Base-by-base conservation (phyloP, 2,329 filamentous ascomycete genomes). In the Aspergillus transmontanensis region DNA sequence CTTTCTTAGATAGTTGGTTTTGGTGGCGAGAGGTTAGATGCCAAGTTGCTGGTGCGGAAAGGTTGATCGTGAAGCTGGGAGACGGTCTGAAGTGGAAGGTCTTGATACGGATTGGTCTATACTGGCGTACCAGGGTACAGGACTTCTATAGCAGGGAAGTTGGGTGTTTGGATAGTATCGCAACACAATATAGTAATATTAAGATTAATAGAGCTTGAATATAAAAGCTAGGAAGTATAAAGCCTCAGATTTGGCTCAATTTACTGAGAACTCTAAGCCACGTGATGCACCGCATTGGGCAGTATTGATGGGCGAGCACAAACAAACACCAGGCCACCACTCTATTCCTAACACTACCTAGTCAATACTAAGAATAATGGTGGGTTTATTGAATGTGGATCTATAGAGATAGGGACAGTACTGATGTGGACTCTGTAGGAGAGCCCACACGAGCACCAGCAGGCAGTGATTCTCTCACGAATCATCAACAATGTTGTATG, bases 401-500 rank as follows among this genome's bases (percentile, higher is more conserved):
- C 46, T 70, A 11, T 54, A 12, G 2, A 14, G n/a, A 11, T 45
- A 51, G 12, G 14, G 32, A 11, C 11, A 26, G 19, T 11, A 56
- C 41, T 51, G 30, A 51, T 23, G 14, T 3, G 19, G 16, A 16
- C 2, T 26, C 1, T 55, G 50, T 60, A 89, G 94, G 95, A 99
- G 79, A 97, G 92, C 73, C 95, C 95, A 45, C 95, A 99, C 76
- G 95, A 98, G 78, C 94, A 98, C 72, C 95, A 98, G 83, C 94
- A 99, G 84, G 96, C 91, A 74, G 85, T 97, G 59, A 85, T 99
- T 72, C 87, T 98, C 53, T 95, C 93, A 26, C 92, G 95, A 66
- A 97, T 99, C 81, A 96, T 97, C 81, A 95, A 90, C 75, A 99
- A 99, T 75, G 94, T 98, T 74, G 94, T 98, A 86, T 76, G 92